Percentiles rank a stretch among this genome's conserved stretches.
Conservation (phyloP, 2,329 filamentous ascomycete species). For the Catunica adiposa region DNA sequence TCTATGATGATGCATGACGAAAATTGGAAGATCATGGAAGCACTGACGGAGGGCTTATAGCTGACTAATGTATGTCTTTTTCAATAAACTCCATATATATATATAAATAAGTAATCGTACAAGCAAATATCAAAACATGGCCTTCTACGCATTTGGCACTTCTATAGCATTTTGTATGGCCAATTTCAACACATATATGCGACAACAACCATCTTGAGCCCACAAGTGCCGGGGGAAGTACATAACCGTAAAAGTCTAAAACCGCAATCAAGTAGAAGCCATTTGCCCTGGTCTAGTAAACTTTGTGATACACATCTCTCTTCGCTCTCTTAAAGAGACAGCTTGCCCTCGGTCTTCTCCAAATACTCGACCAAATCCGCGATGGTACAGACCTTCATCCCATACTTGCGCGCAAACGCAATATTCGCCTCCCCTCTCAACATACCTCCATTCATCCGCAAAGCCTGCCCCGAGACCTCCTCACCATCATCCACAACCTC, state of each 20-base stretch:
- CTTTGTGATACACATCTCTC: too few species aligned
- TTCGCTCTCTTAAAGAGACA: constrained; percentile 27
- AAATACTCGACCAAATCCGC: constrained; percentile 71
- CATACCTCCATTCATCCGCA: constrained; percentile 62
- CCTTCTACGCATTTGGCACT: not conserved
- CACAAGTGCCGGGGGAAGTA: too few species aligned
- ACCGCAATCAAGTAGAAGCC: too few species aligned
- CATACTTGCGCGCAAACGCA: constrained; percentile 73
- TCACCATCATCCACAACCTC: constrained; percentile 82
- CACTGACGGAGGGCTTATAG: not conserved
- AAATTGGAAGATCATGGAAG: not conserved
- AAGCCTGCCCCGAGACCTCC: constrained; percentile 49
- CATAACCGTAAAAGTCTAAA: too few species aligned
- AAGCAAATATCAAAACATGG: not conserved
- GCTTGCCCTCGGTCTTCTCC: constrained; percentile 55
- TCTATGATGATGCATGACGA: not conserved
- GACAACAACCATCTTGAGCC: not conserved
- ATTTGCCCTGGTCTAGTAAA: too few species aligned
- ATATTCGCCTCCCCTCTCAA: constrained; percentile 79
- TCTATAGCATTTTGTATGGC: not conserved
- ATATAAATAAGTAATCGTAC: not conserved
- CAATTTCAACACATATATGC: not conserved
- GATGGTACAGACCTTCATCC: constrained; percentile 87
- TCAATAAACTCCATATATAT: not conserved
- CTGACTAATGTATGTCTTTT: not conserved